Evolutionary conservation across 352 stramenopile species (phyloP).

Genomic region (Phytophthora pisi): DNA sequence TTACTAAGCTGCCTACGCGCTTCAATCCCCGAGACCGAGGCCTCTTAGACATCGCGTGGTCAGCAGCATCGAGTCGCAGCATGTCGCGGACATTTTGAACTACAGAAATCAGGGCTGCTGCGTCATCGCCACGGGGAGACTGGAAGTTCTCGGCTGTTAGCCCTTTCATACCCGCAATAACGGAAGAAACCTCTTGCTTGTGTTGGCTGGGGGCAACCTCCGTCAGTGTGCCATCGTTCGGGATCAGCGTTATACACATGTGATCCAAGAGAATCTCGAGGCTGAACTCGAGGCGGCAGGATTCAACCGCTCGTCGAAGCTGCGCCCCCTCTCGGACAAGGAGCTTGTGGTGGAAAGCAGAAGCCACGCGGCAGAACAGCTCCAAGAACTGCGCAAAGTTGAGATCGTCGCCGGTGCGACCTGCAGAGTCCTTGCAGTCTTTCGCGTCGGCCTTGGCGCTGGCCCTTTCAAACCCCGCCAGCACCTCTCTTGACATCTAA

Average conservation of each 20-base stretch:
- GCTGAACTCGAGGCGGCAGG: conserved; percentile 68
- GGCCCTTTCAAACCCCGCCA: conserved; percentile 10
- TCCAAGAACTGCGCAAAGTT: conserved; percentile 72
- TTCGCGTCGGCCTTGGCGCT: conserved; percentile 15
- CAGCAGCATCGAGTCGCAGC: conserved; percentile 29
- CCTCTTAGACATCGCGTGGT: conserved; percentile 14
- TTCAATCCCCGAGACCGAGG: conserved; percentile 26
- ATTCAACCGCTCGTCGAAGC: conserved; percentile 57
- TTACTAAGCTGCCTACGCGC: conserved; percentile 26
- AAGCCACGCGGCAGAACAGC: conserved; percentile 64
- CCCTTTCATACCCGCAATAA: background rate
- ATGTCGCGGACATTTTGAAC: conserved; percentile 39
- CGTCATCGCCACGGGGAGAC: conserved; percentile 21
- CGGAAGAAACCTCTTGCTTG: conserved; percentile 2
- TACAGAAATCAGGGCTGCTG: conserved; percentile 22
- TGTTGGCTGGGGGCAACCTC: background rate
- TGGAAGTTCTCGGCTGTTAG: background rate
- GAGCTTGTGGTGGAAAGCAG: conserved; percentile 52
- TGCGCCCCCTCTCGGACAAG: conserved; percentile 56
- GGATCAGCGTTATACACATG: conserved; percentile 54
- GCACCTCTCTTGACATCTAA: conserved; percentile 19
- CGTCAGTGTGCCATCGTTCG: conserved; percentile 4
- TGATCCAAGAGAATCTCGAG: conserved; percentile 62
- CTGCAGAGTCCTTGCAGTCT: background rate
- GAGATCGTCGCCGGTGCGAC: conserved; percentile 19